phyloP scores from a whole-genome alignment of 2,329 filamentous ascomycete genomes.

The Fusarium sublunatum region DNA sequence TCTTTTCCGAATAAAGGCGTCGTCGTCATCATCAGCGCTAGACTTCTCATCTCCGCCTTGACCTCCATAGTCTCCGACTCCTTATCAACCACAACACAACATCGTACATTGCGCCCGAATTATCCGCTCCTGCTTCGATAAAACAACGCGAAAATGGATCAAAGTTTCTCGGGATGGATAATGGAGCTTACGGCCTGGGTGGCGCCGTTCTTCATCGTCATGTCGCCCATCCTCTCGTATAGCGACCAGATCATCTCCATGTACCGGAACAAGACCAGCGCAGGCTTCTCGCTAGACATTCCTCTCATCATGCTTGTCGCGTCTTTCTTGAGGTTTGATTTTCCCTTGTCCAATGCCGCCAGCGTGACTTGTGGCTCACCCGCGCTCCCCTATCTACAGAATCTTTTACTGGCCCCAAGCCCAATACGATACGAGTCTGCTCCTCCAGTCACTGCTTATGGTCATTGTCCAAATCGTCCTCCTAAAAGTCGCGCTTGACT shows the following conservation, averaged over 20 bases:
- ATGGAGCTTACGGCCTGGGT: constrained; percentile 60
- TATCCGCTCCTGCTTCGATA: constrained; percentile 1
- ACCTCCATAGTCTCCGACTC: constrained; percentile 12
- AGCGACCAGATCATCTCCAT: constrained; percentile 74
- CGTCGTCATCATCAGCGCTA: constrained; percentile 13
- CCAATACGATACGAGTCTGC: constrained; percentile 70
- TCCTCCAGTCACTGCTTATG: constrained; percentile 74
- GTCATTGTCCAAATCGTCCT: constrained; percentile 71
- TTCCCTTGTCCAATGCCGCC: neutral
- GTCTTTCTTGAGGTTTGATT: constrained; percentile 69
- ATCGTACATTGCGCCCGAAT: neutral
- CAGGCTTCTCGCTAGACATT: constrained; percentile 77
- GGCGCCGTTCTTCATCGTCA: constrained; percentile 71
- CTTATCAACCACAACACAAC: neutral
- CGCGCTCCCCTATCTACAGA: constrained; percentile 52
- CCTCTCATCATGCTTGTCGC: constrained; percentile 78
- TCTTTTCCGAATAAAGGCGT: constrained; percentile 16
- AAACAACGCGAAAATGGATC: constrained; percentile 18
- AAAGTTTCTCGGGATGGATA: constrained; percentile 39
- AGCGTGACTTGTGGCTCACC: constrained; percentile 32
- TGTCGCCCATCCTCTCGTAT: constrained; percentile 73
- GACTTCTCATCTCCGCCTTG: constrained; percentile 5
- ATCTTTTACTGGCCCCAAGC: constrained; percentile 78
- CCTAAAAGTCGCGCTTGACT: constrained; percentile 75
- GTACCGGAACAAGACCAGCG: constrained; percentile 71